Evolutionary conservation across 2,329 filamentous ascomycete genomes (phyloP).

Genomic region (Sporothrix euskadiensis): DNA sequence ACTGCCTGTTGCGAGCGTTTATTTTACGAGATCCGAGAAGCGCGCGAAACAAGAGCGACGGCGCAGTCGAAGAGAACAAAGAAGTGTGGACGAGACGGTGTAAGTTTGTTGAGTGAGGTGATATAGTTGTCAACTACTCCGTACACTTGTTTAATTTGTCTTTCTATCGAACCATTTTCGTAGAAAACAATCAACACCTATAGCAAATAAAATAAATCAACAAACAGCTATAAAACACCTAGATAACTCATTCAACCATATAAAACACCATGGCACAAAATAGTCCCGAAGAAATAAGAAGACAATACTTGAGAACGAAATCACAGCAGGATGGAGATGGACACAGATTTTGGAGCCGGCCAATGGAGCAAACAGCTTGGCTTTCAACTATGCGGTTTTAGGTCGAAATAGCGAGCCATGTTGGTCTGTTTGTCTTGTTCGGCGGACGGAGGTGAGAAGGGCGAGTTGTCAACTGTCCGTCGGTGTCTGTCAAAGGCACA

Average conservation of each 20-base stretch:
- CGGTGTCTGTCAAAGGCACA: not conserved
- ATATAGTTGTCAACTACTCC: not conserved
- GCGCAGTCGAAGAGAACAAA: constrained; percentile 1
- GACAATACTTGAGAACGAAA: not conserved
- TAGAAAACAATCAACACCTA: not conserved
- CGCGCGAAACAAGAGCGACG: not conserved
- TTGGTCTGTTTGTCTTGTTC: not conserved
- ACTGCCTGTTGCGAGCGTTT: not conserved
- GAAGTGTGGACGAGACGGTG: not conserved
- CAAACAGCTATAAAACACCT: not conserved
- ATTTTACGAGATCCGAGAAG: not conserved
- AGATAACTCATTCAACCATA: not conserved
- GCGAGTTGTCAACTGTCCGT: not conserved
- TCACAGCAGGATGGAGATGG: not conserved
- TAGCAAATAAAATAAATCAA: not conserved
- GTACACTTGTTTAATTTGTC: not conserved
- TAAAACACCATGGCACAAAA: not conserved
- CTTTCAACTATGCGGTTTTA: not conserved
- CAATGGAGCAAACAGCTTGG: not conserved
- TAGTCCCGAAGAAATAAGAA: not conserved
- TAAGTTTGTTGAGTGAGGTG: not conserved
- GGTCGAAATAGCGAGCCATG: not conserved
- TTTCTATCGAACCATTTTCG: not conserved
- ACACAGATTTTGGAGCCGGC: not conserved
- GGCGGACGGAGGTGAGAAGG: constrained; percentile 1